Evolutionary conservation across 371 early-diverging fungal genomes (phyloP), one percentile per base, ranked within the genome.

Genomic region (Actinomortierella wolfii): DNA sequence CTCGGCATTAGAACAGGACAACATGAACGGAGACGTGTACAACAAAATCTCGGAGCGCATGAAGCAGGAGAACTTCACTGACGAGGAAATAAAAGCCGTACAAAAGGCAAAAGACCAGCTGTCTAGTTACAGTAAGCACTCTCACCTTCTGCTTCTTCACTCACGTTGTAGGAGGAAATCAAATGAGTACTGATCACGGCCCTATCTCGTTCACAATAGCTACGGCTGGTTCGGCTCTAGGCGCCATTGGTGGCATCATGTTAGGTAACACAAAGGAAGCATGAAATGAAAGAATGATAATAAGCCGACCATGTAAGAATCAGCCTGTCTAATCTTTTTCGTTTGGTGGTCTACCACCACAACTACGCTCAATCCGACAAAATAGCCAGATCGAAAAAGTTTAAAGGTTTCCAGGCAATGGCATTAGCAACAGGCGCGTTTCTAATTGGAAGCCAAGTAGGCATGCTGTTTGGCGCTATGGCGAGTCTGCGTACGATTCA

Each of bases 21-120:
- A 24, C 40, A 69, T 71, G 70, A 50, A 64, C 26, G 40, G 20
- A 8, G 66, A 61, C 18, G 58, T 61, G 17, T 65, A 65, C 29
- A 18, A 61, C 18, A 65, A 18, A 48, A 61, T 71, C 54, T 57
- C 71, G 7, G 71, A 71, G 45, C 60, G 46, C 57, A 71, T 71
- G 71, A 65, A 57, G 62, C 45, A 61, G 14, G 71, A 71, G 62
- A 46, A 57, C 9, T 71, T 71, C 43, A 61, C 71, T 26, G 71
- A 71, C n/a, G 71, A 71, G 25, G 66, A 71, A 61, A 71, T 71
- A 51, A 64, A 48, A 51, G 57, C 44, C 24, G 65, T 71, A 9
- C 54, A 54, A 5, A 65, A 57, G 21, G 71, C 71, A 23, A 71
- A 71, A 45, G 59, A 26, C 13, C 71, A 71, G 43, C 49, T 71